A percentile compares a stretch with the other conserved stretches of the same genome.
Evolutionary conservation across 441 rosid genomes (phyloP).

Genomic region (Hura crepitans): DNA sequence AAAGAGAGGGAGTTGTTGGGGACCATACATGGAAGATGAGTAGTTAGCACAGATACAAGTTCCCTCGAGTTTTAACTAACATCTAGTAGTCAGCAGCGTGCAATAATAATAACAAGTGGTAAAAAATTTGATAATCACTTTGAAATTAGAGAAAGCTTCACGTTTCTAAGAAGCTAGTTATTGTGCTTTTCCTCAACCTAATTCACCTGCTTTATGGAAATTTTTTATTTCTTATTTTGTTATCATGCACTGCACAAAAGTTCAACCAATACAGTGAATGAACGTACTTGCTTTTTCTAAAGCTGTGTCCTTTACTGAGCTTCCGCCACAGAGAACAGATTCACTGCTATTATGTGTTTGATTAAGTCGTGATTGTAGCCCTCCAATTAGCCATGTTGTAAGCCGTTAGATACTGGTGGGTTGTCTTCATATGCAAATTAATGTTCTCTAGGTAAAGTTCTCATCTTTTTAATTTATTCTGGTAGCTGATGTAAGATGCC

Average conservation of each 20-base stretch:
- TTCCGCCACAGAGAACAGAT: slow-evolving; percentile 18
- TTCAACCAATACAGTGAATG: not conserved
- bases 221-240: not conserved
- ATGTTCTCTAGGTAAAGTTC: not conserved
- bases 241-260: not conserved
- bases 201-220: slow-evolving; percentile 17
- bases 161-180: slow-evolving; percentile 13
- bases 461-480: not conserved
- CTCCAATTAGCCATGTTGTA: not conserved
- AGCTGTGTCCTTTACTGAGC: slow-evolving; percentile 14
- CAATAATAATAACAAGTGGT: slow-evolving; percentile 6
- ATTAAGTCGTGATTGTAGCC: not conserved
- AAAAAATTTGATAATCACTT: slow-evolving; percentile 13
- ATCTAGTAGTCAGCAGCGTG: slow-evolving; percentile 22
- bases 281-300: slow-evolving; percentile 13
- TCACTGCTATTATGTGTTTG: slow-evolving; percentile 14
- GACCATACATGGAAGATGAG: slow-evolving; percentile 24
- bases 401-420: not conserved
- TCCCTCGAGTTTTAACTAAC: slow-evolving; percentile 18
- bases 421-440: not conserved
- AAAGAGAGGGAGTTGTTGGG: slow-evolving; percentile 17
- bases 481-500: slow-evolving; percentile 25
- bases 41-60: not conserved
- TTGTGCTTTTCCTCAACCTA: slow-evolving; percentile 28
- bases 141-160: not conserved